Evolutionary conservation across 176 grass and related monocot species (phyloP).

Genomic region (Bothriochloa decipiens): DNA sequence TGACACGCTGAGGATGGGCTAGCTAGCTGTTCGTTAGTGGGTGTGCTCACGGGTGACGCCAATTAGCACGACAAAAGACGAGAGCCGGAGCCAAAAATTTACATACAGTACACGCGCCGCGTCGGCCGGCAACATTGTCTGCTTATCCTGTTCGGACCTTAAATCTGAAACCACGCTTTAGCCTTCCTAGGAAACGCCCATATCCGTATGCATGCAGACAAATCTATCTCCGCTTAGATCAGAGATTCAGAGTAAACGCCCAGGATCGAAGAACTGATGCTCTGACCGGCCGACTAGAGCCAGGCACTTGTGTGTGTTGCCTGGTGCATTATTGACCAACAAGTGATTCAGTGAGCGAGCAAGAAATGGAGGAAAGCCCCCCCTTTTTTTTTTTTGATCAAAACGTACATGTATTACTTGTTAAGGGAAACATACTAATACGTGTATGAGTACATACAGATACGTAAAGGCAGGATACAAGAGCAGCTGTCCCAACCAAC

Average conservation of each 20-base stretch:
- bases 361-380: not conserved
- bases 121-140: not conserved
- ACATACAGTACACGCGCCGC: not conserved
- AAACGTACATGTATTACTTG: no score
- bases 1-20: no score
- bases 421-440: no score
- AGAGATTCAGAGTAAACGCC: not conserved
- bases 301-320: not conserved
- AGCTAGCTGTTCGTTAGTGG: no score
- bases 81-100: not conserved
- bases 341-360: not conserved
- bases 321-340: not conserved
- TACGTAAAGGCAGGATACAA: no score
- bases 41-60: constrained; percentile 18
- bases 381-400: no score
- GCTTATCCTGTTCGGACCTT: not conserved
- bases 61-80: not conserved
- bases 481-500: no score
- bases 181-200: not conserved
- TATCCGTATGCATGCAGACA: not conserved
- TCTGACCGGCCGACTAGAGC: not conserved
- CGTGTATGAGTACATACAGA: no score
- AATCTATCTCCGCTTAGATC: not conserved
- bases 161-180: not conserved
- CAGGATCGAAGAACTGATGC: no score